A percentile compares a stretch with the other conserved stretches of the same genome.
Conservation (phyloP, 257 asterid species). For the Plectranthus barbatus region DNA sequence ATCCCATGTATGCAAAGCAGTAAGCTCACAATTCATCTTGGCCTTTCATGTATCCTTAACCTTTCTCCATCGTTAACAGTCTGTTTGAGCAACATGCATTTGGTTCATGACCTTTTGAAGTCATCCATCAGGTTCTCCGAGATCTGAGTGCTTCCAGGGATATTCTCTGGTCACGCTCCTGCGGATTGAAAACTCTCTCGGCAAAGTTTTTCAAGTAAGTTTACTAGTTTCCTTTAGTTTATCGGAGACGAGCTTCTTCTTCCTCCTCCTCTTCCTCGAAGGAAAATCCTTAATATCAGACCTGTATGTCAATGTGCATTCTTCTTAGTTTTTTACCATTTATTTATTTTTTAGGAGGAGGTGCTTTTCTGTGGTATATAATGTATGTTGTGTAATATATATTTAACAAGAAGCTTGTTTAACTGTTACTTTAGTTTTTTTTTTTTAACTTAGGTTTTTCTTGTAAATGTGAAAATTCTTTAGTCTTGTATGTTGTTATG, state of each 20-base stretch:
- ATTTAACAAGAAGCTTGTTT: slow-evolving; percentile 31
- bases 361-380: slow-evolving; percentile 19
- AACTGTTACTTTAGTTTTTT: slow-evolving; percentile 12
- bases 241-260: too few relatives aligned
- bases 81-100: not conserved
- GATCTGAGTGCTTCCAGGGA: slow-evolving; percentile 64
- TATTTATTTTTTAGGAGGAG: slow-evolving; percentile 7
- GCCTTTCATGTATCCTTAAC: not conserved
- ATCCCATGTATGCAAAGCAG: slow-evolving; percentile 68
- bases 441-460: slow-evolving; percentile 3
- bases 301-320: not conserved
- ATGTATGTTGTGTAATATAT: slow-evolving; percentile 30
- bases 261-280: too few relatives aligned
- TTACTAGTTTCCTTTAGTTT: too few relatives aligned
- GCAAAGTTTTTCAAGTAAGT: slow-evolving; percentile 67
- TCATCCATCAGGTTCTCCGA: slow-evolving; percentile 51
- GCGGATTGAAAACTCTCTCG: slow-evolving; percentile 64
- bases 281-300: too few relatives aligned
- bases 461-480: too few relatives aligned
- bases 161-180: slow-evolving; percentile 50
- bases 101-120: not conserved
- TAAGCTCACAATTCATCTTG: too few relatives aligned
- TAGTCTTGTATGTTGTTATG: too few relatives aligned
- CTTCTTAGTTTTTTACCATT: not conserved
- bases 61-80: not conserved